Evolutionary conservation across 2,329 filamentous ascomycete genomes (phyloP).

Genomic region (Pseudogymnoascus sp.): DNA sequence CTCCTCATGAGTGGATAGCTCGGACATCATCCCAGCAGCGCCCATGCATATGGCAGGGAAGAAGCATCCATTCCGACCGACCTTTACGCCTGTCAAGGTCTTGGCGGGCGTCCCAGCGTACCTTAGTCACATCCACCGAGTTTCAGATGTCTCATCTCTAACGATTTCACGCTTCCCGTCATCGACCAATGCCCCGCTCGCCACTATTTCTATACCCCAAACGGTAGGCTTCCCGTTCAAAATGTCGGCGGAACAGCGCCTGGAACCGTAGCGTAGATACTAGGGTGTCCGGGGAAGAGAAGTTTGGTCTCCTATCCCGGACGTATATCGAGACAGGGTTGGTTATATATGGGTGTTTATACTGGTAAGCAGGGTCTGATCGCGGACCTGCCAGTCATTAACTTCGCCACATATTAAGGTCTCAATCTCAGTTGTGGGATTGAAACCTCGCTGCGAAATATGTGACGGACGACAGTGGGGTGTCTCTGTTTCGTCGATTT

Average conservation of each 20-base stretch:
- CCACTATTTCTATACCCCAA: background rate
- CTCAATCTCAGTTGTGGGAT: conserved; percentile 3
- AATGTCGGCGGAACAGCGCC: background rate
- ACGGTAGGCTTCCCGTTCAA: background rate
- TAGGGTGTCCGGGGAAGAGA: conserved; percentile 7
- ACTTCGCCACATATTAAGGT: conserved; percentile 7
- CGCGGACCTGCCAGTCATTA: conserved; percentile 1
- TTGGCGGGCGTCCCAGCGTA: conserved; percentile 3
- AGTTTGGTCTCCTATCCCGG: background rate
- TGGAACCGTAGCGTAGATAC: background rate
- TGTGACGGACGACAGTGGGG: conserved; percentile 2
- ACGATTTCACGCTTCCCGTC: conserved; percentile 13
- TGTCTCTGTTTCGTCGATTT: conserved; percentile 6
- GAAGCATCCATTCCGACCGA: background rate
- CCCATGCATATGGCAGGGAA: background rate
- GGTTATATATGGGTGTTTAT: conserved; percentile 5
- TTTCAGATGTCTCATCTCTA: conserved; percentile 16
- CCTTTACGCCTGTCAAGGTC: background rate
- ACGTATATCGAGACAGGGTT: background rate
- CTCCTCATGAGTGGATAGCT: background rate
- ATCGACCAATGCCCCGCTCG: background rate
- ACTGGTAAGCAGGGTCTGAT: conserved; percentile 7
- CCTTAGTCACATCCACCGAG: conserved; percentile 6
- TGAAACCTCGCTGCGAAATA: conserved; percentile 4
- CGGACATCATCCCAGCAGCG: background rate